Evolutionary conservation across 495 filamentous ascomycete genomes (phyloP), one percentile per base, ranked within the genome.

Genomic region (Aspergillus steynii): DNA sequence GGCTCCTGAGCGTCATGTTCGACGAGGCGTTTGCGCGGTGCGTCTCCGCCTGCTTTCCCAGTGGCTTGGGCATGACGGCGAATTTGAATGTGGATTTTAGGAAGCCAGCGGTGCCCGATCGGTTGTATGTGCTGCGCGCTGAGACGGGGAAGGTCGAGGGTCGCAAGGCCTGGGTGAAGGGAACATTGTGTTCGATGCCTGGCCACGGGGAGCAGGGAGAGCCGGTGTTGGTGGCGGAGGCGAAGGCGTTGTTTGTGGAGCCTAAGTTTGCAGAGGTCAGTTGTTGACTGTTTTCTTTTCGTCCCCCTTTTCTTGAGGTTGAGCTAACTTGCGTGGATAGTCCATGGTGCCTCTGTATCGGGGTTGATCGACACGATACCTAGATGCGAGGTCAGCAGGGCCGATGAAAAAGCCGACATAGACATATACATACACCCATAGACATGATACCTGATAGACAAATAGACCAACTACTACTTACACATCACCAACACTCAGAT

Each of bases 161-260:
- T 12, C 51, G 74, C 28, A 79, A 77, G 71, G 76, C 74, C 37
- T 77, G 73, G 74, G 76, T 79, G 37, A 64, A 76, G 62, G 76
- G 76, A 15, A 53, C 49, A 32, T 68, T 77, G 73, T 71, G 53
- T 28, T 70, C 61, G 65, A 59, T 74, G 64, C 65, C 68, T 15
- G 48, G 49, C 29, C 27, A 31, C 27, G 61, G 53, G 20, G 45
- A 65, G 50, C 79, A 78, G 56, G 80, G 87, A 60, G 82, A 79
- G 34, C 79, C 84, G 6, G 68, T 84, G 27, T 81, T 92, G 62
- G 79, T 94, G 55, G 88, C 85, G 31, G 89, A 92, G 73, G 91
- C 87, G 31, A 88, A 85, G 68, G 94, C 90, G 10, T 80, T 98
- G 64, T 97, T 96, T 74, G 81, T 98, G 56, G 92, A 96, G 72